Conservation (phyloP, 2,329 filamentous ascomycete genomes). For the Sporothrix dimorphospora region DNA sequence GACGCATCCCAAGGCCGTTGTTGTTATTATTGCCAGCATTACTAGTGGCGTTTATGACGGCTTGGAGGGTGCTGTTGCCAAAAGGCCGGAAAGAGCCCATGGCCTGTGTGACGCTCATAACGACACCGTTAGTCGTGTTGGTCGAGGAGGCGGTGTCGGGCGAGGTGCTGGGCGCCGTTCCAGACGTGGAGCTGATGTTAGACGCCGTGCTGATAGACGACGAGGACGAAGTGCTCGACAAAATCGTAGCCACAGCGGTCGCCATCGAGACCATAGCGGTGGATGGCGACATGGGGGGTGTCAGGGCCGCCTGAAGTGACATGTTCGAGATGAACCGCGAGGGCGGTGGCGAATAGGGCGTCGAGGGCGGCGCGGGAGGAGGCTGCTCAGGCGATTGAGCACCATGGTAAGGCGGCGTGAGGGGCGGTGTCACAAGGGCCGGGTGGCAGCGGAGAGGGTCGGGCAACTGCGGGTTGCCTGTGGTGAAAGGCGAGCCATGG, state of each 20-base stretch:
- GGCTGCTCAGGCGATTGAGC: constrained; percentile 8
- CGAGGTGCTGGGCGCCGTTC: background rate
- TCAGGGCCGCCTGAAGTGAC: background rate
- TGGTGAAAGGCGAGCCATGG: background rate
- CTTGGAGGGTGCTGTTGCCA: constrained; percentile 17
- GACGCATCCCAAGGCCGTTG: background rate
- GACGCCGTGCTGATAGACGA: background rate
- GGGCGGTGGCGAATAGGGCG: background rate
- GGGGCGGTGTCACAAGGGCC: background rate
- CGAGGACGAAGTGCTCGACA: background rate
- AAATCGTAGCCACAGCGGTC: background rate
- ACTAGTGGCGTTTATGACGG: constrained; percentile 15
- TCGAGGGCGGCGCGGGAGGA: constrained; percentile 17
- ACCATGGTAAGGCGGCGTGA: background rate
- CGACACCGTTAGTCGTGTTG: background rate
- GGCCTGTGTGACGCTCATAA: constrained; percentile 22
- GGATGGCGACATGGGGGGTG: background rate
- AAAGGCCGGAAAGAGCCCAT: constrained; percentile 11
- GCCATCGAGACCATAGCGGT: background rate
- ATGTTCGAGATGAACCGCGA: background rate
- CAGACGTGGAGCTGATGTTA: background rate
- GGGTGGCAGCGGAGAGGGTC: constrained; percentile 30
- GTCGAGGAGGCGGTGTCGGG: background rate
- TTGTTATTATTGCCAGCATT: background rate
- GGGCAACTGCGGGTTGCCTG: background rate